A percentile compares a stretch with the other conserved stretches of the same genome.
Conservation (phyloP, 129 eudicot species). For the Apium graveolens region DNA sequence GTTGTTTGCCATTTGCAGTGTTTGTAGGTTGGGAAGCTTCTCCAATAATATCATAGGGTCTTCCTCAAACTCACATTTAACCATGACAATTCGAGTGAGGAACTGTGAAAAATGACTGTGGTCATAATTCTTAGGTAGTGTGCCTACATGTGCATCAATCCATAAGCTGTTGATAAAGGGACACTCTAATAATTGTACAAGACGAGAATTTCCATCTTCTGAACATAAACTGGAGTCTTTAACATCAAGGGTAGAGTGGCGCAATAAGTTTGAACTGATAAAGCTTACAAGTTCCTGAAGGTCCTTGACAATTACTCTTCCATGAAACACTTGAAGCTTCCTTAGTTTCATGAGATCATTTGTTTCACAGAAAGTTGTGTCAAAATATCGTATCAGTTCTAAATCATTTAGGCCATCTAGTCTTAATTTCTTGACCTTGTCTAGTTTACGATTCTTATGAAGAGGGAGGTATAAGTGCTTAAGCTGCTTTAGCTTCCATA, state of each 20-base stretch:
- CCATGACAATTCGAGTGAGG: background rate
- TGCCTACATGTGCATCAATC: slow-evolving; percentile 1
- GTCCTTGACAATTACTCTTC: background rate
- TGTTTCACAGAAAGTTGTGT: background rate
- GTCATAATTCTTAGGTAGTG: background rate
- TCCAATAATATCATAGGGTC: background rate
- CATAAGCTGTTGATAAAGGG: background rate
- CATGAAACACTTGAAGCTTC: slow-evolving; percentile 1
- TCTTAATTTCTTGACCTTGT: background rate
- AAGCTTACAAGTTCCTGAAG: background rate
- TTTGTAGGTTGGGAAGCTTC: background rate
- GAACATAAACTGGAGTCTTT: background rate
- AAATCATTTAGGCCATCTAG: background rate
- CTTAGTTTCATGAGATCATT: background rate
- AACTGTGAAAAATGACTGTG: background rate
- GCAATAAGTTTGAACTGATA: background rate
- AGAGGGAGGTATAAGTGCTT: background rate
- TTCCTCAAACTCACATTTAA: background rate
- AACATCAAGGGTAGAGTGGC: background rate
- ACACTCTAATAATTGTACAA: background rate
- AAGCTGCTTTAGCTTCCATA: background rate
- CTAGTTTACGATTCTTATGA: background rate
- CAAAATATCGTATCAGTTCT: background rate
- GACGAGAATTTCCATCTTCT: background rate
- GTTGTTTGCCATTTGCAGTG: background rate